Evolutionary conservation across 305 asterid genomes (phyloP).

Genomic region (Solanum chacoense): DNA sequence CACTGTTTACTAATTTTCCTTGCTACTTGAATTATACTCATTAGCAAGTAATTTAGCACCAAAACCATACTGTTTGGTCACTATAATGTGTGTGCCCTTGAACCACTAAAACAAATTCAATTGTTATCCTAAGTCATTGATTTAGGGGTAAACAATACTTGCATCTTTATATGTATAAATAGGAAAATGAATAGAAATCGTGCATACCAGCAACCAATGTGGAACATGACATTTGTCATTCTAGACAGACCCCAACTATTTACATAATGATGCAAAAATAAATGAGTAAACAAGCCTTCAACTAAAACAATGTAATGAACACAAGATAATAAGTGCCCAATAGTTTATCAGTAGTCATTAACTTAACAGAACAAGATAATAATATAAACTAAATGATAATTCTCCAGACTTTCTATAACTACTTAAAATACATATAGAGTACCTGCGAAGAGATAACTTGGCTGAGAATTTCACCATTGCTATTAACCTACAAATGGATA

Average conservation of each 20-base stretch:
- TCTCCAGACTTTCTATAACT: neutral
- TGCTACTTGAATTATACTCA: neutral
- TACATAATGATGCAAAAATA: neutral
- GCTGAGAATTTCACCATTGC: slow-evolving; percentile 82
- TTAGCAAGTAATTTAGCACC: neutral
- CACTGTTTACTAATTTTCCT: neutral
- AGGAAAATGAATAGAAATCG: neutral
- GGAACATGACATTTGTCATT: neutral
- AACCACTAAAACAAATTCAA: neutral
- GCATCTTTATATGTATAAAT: neutral
- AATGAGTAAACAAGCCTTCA: neutral
- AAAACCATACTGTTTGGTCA: neutral
- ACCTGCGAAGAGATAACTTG: slow-evolving; percentile 92
- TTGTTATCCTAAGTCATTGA: neutral
- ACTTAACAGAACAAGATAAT: neutral
- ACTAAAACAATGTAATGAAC: neutral
- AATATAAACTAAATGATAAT: neutral
- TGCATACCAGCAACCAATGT: neutral
- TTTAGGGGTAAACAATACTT: neutral
- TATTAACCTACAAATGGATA: slow-evolving; percentile 47
- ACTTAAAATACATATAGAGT: slow-evolving; percentile 3
- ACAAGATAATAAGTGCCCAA: neutral
- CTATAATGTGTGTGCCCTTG: neutral
- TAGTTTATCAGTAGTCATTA: neutral
- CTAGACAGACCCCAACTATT: neutral